Percentiles rank a stretch among this genome's conserved stretches.
Conservation (phyloP, 257 asterid species). For the Penstemon eatonii region DNA sequence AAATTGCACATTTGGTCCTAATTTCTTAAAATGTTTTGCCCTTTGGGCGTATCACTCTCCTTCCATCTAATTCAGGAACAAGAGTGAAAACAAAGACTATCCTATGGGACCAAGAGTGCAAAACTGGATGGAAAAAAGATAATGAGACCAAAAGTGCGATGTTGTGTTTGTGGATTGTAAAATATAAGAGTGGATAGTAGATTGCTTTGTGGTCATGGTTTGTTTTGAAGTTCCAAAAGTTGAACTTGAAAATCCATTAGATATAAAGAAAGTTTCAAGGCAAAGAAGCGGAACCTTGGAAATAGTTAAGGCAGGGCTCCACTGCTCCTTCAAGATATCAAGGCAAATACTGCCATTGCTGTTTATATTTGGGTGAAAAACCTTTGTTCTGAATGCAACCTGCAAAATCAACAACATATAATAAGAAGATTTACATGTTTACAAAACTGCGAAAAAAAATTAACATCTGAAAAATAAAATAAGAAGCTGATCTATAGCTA, state of each 20-base stretch:
- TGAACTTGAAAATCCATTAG: background rate
- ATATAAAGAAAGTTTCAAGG: background rate
- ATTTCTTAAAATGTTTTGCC: too few relatives aligned
- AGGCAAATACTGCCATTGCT: constrained; percentile 28
- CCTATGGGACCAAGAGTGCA: too few relatives aligned
- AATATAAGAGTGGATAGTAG: background rate
- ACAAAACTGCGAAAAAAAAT: background rate
- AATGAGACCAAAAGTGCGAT: too few relatives aligned
- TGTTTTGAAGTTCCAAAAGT: background rate
- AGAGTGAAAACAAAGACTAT: too few relatives aligned
- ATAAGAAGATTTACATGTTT: background rate
- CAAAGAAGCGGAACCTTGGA: constrained; percentile 4
- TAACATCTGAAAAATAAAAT: too few relatives aligned
- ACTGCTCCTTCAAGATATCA: constrained; percentile 28
- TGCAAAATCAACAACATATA: background rate
- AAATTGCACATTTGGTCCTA: too few relatives aligned
- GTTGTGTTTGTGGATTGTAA: background rate
- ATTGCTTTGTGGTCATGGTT: too few relatives aligned
- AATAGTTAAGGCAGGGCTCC: constrained; percentile 25
- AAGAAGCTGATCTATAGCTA: too few relatives aligned
- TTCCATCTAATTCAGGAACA: too few relatives aligned
- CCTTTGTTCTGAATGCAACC: constrained; percentile 28
- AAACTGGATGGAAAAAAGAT: too few relatives aligned
- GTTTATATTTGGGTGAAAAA: constrained; percentile 26
- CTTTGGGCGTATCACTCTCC: too few relatives aligned